Evolutionary conservation across 768 basidiomycete species (phyloP).

Genomic region (Saitozyma podzolica): DNA sequence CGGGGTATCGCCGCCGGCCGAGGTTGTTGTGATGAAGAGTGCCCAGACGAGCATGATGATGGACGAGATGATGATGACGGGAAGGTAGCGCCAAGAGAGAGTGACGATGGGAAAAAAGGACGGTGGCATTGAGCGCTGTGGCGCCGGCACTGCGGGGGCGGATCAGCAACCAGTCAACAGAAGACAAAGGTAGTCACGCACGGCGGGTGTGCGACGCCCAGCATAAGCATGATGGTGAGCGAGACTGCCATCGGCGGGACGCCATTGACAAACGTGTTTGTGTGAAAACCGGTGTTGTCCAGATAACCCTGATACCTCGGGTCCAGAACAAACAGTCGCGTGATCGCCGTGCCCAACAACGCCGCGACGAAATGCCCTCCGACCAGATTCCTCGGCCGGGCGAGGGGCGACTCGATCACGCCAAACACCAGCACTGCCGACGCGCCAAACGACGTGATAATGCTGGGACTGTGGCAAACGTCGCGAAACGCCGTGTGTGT

Average conservation of each 20-base stretch:
- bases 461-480: slow-evolving; percentile 19
- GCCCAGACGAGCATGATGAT: slow-evolving; percentile 39
- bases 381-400: slow-evolving; percentile 38
- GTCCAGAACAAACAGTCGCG: slow-evolving; percentile 26
- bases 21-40: slow-evolving; percentile 44
- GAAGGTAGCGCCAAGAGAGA: slow-evolving; percentile 35
- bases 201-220: slow-evolving; percentile 37
- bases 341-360: slow-evolving; percentile 28
- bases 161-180: background rate
- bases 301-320: slow-evolving; percentile 12
- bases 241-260: slow-evolving; percentile 27
- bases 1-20: slow-evolving; percentile 35
- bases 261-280: slow-evolving; percentile 23
- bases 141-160: slow-evolving; percentile 29
- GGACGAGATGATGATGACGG: slow-evolving; percentile 24
- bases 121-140: slow-evolving; percentile 32
- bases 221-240: slow-evolving; percentile 21
- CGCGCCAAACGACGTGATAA: slow-evolving; percentile 41
- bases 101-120: slow-evolving; percentile 13
- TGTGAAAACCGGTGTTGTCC: slow-evolving; percentile 15
- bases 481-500: slow-evolving; percentile 15
- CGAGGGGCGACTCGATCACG: slow-evolving; percentile 32
- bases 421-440: slow-evolving; percentile 33
- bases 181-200: slow-evolving; percentile 11
- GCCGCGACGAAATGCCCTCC: slow-evolving; percentile 35